These are phyloP conservation scores for Erucastrum elatum DNA, from an alignment of 345 rosid species.

Conservation along the genomic window DNA sequence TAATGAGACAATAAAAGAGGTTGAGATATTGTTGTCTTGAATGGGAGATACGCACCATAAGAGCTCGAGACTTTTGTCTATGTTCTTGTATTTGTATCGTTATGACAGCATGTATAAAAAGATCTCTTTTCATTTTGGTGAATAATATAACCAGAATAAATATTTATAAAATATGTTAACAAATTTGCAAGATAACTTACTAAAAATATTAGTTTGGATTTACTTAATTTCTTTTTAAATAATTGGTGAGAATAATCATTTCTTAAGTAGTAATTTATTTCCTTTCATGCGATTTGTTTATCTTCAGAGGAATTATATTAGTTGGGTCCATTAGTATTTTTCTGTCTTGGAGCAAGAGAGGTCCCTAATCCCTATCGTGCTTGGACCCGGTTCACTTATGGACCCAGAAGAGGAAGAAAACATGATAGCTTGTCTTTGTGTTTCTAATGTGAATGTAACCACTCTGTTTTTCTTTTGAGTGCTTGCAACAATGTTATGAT, in stretches of 20 bases:
- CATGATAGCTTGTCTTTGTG: background rate
- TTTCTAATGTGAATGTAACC: background rate
- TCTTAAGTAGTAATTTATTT: background rate
- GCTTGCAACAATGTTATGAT: background rate
- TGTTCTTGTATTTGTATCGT: constrained; percentile 11
- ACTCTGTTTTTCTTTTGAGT: background rate
- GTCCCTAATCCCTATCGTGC: constrained; percentile 46
- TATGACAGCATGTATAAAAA: background rate
- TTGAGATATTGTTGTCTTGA: constrained; percentile 16
- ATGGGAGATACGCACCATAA: background rate
- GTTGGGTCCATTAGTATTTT: background rate
- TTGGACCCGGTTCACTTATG: constrained; percentile 58
- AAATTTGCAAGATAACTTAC: constrained; percentile 9
- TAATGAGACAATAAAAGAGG: constrained; percentile 15
- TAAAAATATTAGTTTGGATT: background rate
- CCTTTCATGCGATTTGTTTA: constrained; percentile 1
- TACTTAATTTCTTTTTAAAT: background rate
- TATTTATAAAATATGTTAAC: background rate
- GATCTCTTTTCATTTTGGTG: background rate
- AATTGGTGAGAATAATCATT: background rate
- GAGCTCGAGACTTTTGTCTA: constrained; percentile 11
- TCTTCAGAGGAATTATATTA: constrained; percentile 16
- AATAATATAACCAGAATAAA: background rate
- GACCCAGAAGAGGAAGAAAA: constrained; percentile 29
- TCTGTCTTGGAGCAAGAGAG: background rate